phyloP scores from a whole-genome alignment of 1,139 yeast genomes.

The Protomyces inundatus region DNA sequence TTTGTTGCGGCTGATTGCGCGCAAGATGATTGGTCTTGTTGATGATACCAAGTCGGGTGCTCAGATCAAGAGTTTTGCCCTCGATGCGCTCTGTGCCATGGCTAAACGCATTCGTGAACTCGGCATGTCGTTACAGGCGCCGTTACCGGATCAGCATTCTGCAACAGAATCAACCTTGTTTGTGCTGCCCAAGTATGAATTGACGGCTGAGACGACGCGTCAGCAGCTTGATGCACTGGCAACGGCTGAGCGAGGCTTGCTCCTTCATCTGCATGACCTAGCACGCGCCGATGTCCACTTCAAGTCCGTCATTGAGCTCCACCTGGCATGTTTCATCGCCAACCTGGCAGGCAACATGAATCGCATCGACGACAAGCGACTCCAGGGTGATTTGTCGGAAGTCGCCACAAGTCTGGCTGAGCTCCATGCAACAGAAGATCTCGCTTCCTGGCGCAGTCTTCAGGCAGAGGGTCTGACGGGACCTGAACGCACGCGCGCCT shows the following conservation, averaged over 20 bases:
- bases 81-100: slow-evolving; percentile 55
- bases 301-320: not conserved
- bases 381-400: not conserved
- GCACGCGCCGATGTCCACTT: not conserved
- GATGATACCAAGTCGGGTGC: slow-evolving; percentile 41
- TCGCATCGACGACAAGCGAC: not conserved
- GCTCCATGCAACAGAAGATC: not conserved
- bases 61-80: slow-evolving; percentile 46
- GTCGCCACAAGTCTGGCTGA: not conserved
- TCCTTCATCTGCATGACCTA: not conserved
- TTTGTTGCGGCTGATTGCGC: slow-evolving; percentile 35
- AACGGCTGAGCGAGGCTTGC: not conserved
- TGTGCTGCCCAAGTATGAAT: slow-evolving; percentile 27
- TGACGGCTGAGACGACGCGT: not conserved
- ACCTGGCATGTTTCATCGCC: not conserved
- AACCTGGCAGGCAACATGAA: not conserved
- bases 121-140: slow-evolving; percentile 35
- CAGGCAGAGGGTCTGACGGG: not conserved
- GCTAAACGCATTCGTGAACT: slow-evolving; percentile 47
- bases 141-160: slow-evolving; percentile 32
- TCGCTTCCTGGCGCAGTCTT: not conserved
- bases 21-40: slow-evolving; percentile 34
- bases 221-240: not conserved
- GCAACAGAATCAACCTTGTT: slow-evolving; percentile 1
- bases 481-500: not conserved